phyloP scores from a whole-genome alignment of 192 early-diverging fungal genomes.

The Chytriomyces confervae region DNA sequence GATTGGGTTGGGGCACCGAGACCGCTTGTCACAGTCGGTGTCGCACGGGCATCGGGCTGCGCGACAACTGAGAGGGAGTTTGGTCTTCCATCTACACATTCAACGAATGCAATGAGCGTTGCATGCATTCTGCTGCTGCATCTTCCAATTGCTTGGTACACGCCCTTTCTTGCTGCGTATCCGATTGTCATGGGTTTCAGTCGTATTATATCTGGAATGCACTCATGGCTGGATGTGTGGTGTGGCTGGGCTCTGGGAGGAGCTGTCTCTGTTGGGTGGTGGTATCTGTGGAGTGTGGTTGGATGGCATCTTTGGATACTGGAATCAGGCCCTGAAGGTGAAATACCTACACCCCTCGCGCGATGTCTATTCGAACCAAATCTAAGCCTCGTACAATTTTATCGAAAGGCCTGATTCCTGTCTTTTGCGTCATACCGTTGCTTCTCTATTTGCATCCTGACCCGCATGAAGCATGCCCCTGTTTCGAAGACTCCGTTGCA shows the following conservation, averaged over 20 bases:
- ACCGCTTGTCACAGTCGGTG: constrained; percentile 79
- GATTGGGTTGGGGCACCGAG: constrained; percentile 86
- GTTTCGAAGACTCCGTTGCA: constrained; percentile 75
- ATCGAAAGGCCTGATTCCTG: background rate
- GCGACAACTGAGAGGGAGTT: constrained; percentile 78
- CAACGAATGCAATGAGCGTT: constrained; percentile 81
- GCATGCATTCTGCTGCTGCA: constrained; percentile 55
- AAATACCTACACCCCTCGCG: background rate
- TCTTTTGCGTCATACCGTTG: constrained; percentile 24
- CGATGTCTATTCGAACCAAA: background rate
- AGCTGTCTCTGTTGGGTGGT: constrained; percentile 63
- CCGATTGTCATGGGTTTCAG: constrained; percentile 70
- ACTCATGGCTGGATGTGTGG: constrained; percentile 76
- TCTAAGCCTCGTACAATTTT: background rate
- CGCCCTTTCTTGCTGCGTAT: constrained; percentile 48
- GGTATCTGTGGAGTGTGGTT: constrained; percentile 45
- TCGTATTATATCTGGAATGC: constrained; percentile 88
- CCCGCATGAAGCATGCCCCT: constrained; percentile 74
- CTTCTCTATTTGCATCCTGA: constrained; percentile 57
- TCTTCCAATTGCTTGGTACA: background rate
- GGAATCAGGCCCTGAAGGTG: background rate
- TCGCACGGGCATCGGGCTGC: constrained; percentile 61
- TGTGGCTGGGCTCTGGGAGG: constrained; percentile 75
- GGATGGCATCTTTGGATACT: constrained; percentile 15
- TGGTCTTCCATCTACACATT: constrained; percentile 91